Percentiles rank a stretch among this genome's conserved stretches.
phyloP scores from a whole-genome alignment of 2,329 filamentous ascomycete species.

The Fusarium sp. region DNA sequence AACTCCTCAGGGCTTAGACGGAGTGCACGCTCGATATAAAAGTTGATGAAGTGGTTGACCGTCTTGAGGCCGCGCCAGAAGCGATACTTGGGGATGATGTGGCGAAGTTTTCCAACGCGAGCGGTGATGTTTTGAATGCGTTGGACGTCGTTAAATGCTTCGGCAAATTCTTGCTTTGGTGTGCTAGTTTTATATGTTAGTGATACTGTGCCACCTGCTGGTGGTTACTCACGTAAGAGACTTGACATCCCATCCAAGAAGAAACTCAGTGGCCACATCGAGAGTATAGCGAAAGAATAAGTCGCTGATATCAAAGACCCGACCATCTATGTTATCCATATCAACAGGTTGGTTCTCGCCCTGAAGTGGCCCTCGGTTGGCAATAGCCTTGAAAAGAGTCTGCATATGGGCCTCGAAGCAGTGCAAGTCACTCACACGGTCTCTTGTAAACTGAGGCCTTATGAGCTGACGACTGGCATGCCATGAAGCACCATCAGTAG shows the following conservation, averaged over 20 bases:
- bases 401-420: constrained; percentile 85
- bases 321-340: constrained; percentile 70
- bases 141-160: constrained; percentile 85
- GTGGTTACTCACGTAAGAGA: constrained; percentile 62
- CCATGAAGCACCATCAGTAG: constrained; percentile 84
- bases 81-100: constrained; percentile 70
- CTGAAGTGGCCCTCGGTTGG: constrained; percentile 67
- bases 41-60: constrained; percentile 81
- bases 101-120: constrained; percentile 72
- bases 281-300: constrained; percentile 88
- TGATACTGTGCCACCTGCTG: neutral
- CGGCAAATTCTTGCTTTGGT: constrained; percentile 76
- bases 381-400: constrained; percentile 76
- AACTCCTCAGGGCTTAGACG: constrained; percentile 78
- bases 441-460: constrained; percentile 86
- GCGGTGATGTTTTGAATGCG: constrained; percentile 76
- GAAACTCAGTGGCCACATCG: constrained; percentile 87
- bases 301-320: constrained; percentile 76
- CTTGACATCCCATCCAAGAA: constrained; percentile 81
- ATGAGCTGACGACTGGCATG: constrained; percentile 84
- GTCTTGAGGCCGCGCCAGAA: constrained; percentile 75
- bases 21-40: constrained; percentile 81
- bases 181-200: constrained; percentile 54
- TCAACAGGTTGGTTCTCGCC: constrained; percentile 74
- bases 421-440: constrained; percentile 84